phyloP scores from a whole-genome alignment of 177 flowering plant genomes.

The Vitis hybrid region DNA sequence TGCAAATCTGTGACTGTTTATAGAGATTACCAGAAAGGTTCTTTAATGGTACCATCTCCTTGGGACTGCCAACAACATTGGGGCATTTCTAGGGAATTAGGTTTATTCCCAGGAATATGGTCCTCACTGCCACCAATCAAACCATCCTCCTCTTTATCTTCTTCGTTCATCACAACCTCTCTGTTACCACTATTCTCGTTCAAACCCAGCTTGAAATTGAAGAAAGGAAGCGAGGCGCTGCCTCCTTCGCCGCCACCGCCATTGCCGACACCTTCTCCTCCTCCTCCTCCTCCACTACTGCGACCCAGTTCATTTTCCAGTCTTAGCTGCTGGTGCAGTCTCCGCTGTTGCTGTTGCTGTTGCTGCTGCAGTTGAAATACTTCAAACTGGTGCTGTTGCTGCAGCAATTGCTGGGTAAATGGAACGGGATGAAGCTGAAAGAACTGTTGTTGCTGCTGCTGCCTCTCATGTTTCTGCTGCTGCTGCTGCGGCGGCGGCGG shows the following conservation, averaged over 20 bases:
- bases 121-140: background rate
- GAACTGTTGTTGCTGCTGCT: slow-evolving; percentile 6
- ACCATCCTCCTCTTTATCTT: background rate
- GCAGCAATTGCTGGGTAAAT: slow-evolving; percentile 17
- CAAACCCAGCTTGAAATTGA: slow-evolving; percentile 24
- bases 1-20: background rate
- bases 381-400: slow-evolving; percentile 13
- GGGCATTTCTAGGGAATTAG: background rate
- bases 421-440: background rate
- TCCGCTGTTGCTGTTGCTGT: slow-evolving; percentile 12
- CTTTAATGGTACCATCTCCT: slow-evolving; percentile 13
- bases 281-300: too few relatives aligned
- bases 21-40: slow-evolving; percentile 18
- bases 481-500: background rate
- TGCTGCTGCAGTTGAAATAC: slow-evolving; percentile 16
- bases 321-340: slow-evolving; percentile 4
- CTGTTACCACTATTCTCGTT: slow-evolving; percentile 4
- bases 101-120: background rate
- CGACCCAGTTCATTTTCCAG: too few relatives aligned
- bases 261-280: background rate
- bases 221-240: background rate
- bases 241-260: background rate
- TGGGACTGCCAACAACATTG: slow-evolving; percentile 19
- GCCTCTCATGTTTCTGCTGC: background rate
- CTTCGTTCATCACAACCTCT: slow-evolving; percentile 3